Base-by-base conservation (phyloP, 768 basidiomycete species). In the Lactarius psammicola region DNA sequence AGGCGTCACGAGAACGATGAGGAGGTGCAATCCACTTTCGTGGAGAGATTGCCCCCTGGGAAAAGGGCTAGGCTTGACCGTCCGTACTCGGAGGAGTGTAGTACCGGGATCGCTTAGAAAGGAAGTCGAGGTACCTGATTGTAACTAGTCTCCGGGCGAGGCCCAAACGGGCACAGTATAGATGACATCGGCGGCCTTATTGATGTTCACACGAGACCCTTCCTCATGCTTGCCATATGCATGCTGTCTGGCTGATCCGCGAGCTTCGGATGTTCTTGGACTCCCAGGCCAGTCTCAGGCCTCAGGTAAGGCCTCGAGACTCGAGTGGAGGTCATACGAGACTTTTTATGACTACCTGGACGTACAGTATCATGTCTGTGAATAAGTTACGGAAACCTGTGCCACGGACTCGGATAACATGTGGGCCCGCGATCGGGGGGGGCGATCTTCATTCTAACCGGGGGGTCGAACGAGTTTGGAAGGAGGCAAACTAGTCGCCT, bases 21-120 rank as follows among this genome's bases (percentile, higher is more conserved):
- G 26, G 59, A 60, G 20, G 44, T 40, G 28, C 46, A 28, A 11
- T n/a, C n/a, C 11, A 46, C 30, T 34, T 13, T 49, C 31, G 34
- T 57, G n/a, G 64, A 56, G 30, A 20, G 4, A 13, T 42, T 53
- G 17, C 56, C 65, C 30, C 13, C 30, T 2, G 44, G 65, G 13
- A 66, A 66, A 51, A 56, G 55, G 51, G 38, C 34, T 9, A 61
- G 46, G 56, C 55, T 65, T 17, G 59, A 65, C 33, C 5, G 53
- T 31, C 30, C 18, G n/a, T 13, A 13, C 26, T 18, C 42, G 31
- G 7, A n/a, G 34, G 59, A 46, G 34, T 11, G 17, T 34, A 20
- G 18, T 6, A 13, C 9, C 8, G 34, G 20, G 8, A n/a, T 17
- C 26, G 44, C 17, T 20, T 7, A 8, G 6, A 17, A 20, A 26